These are phyloP conservation scores for Musa troglodytarum DNA, from an alignment of 176 grass and related monocot species.

Conservation along the genomic window DNA sequence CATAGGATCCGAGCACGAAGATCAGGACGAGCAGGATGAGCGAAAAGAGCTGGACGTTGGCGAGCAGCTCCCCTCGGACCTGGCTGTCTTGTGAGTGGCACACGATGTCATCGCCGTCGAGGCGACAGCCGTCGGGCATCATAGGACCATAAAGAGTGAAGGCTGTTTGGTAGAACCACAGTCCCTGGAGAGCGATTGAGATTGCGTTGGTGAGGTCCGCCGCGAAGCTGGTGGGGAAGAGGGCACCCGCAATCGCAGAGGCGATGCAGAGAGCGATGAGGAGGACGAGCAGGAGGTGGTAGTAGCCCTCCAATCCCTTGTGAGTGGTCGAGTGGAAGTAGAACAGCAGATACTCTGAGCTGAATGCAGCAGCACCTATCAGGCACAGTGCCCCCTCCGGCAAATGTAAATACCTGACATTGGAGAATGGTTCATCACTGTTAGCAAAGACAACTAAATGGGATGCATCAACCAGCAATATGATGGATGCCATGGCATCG, in stretches of 20 bases:
- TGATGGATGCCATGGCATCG: background rate
- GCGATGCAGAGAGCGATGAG: slow-evolving; percentile 53
- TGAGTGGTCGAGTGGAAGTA: slow-evolving; percentile 90
- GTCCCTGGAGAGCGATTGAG: slow-evolving; percentile 64
- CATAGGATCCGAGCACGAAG: slow-evolving; percentile 42
- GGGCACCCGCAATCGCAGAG: slow-evolving; percentile 40
- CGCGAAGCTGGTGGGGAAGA: slow-evolving; percentile 55
- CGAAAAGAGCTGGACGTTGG: slow-evolving; percentile 54
- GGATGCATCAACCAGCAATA: background rate
- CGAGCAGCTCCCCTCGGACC: slow-evolving; percentile 61
- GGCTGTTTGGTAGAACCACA: slow-evolving; percentile 99
- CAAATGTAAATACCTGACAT: slow-evolving; percentile 47
- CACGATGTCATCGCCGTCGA: slow-evolving; percentile 30
- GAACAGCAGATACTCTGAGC: slow-evolving; percentile 64
- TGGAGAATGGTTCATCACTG: background rate
- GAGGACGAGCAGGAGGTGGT: slow-evolving; percentile 76
- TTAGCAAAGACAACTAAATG: background rate
- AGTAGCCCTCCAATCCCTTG: slow-evolving; percentile 78
- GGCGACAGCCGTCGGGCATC: slow-evolving; percentile 55
- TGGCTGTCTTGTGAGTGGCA: slow-evolving; percentile 37
- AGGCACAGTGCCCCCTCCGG: slow-evolving; percentile 56
- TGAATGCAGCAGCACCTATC: slow-evolving; percentile 49
- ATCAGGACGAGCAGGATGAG: slow-evolving; percentile 39
- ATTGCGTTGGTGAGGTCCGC: slow-evolving; percentile 42
- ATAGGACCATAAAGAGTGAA: slow-evolving; percentile 73